These are phyloP conservation scores for Aspergillus hiratsukae DNA, from an alignment of 2,329 filamentous ascomycete species.

Conservation along the genomic window DNA sequence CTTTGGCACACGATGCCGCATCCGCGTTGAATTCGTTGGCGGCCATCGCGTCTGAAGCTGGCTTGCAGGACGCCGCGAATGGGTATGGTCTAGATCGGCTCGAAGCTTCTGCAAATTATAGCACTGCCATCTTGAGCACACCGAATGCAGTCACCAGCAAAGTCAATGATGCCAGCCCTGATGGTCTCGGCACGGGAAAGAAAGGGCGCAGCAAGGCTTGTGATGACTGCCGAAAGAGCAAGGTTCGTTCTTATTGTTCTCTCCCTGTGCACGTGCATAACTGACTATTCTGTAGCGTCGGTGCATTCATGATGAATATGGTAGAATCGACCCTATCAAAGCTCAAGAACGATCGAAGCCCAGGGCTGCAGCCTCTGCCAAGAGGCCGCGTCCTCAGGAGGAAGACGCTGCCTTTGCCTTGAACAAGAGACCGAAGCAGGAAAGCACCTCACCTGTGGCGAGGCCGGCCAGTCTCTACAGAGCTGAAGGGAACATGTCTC, in stretches of 20 bases:
- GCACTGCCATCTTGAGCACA: constrained; percentile 22
- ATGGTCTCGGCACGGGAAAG: constrained; percentile 42
- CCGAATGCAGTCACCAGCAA: constrained; percentile 23
- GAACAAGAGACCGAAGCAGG: constrained; percentile 34
- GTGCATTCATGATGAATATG: constrained; percentile 63
- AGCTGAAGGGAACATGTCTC: constrained; percentile 13
- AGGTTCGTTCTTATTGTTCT: constrained; percentile 44
- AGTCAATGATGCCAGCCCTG: constrained; percentile 28
- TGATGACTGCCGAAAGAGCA: constrained; percentile 63
- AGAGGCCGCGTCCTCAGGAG: constrained; percentile 48
- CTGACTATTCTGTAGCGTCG: constrained; percentile 48
- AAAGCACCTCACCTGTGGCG: constrained; percentile 25
- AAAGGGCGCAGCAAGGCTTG: constrained; percentile 61
- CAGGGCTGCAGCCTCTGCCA: constrained; percentile 52
- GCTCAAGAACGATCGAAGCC: constrained; percentile 58
- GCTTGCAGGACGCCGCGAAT: constrained; percentile 24
- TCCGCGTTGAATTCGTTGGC: constrained; percentile 37
- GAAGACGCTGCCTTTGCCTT: constrained; percentile 24
- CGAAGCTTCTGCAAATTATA: constrained; percentile 24
- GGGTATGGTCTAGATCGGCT: constrained; percentile 24
- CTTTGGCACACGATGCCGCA: constrained; percentile 35
- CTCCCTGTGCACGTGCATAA: constrained; percentile 10
- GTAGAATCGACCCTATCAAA: constrained; percentile 60
- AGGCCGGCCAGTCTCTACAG: constrained; percentile 18
- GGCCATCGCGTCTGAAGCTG: constrained; percentile 34